phyloP scores from a whole-genome alignment of 768 basidiomycete species.

The Agrocybe praecox region DNA sequence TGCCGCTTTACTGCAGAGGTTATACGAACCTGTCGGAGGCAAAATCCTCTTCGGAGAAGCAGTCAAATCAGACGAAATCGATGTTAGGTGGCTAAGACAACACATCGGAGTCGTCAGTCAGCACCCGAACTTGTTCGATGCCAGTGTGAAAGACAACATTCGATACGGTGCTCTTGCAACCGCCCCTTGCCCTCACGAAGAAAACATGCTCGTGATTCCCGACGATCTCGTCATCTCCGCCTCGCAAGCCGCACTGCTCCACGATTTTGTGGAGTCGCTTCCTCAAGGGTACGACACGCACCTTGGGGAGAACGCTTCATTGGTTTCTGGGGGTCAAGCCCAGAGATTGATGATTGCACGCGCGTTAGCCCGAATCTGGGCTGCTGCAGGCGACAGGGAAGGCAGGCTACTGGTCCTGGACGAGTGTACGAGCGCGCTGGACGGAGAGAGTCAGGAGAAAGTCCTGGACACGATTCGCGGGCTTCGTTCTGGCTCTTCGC shows the following conservation, averaged over 20 bases:
- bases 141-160: slow-evolving; percentile 86
- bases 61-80: slow-evolving; percentile 52
- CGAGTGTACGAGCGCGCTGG: slow-evolving; percentile 94
- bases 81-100: slow-evolving; percentile 76
- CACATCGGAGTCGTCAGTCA: slow-evolving; percentile 90
- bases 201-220: slow-evolving; percentile 33
- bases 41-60: slow-evolving; percentile 60
- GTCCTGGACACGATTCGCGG: slow-evolving; percentile 75
- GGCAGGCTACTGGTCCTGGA: slow-evolving; percentile 81
- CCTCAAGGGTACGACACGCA: slow-evolving; percentile 86
- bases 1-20: slow-evolving; percentile 79
- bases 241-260: slow-evolving; percentile 76
- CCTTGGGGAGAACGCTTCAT: slow-evolving; percentile 89
- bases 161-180: slow-evolving; percentile 58
- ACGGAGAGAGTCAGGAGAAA: slow-evolving; percentile 79
- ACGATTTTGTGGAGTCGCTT: slow-evolving; percentile 81
- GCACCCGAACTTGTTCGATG: slow-evolving; percentile 86
- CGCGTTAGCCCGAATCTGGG: slow-evolving; percentile 70
- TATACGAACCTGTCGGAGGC: slow-evolving; percentile 82
- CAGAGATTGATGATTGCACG: slow-evolving; percentile 93
- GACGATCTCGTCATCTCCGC: slow-evolving; percentile 66
- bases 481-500: slow-evolving; percentile 49
- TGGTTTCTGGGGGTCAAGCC: slow-evolving; percentile 93
- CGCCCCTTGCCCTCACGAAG: neutral
- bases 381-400: neutral